Evolutionary conservation across 345 rosid genomes (phyloP), one percentile per base, ranked within the genome.

Genomic region (Erysimum cheiranthoides): DNA sequence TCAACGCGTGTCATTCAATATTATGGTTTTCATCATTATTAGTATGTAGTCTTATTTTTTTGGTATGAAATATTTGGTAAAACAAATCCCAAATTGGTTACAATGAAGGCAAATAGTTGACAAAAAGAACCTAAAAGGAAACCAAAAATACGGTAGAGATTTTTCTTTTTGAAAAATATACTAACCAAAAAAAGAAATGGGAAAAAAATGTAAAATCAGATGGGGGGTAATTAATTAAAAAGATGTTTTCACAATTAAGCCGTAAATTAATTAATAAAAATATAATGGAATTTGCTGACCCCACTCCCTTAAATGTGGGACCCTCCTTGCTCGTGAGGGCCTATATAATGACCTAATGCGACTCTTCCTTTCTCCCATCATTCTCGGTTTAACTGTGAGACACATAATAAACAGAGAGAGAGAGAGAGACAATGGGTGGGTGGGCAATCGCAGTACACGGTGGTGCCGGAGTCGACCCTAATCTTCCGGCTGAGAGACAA

Each of bases 371-470:
- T 67, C 63, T 56, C 27, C 74, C 78, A 78, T 52, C 74, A 52
- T 34, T 30, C 68, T 52, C 31, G 39, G 16, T 32, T 66, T 25
- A 50, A 58, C 65, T 67, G 17, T 79, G 57, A 27, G 39, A 68
- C 50, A 79, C 38, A 40, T 51, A 38, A n/a, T 50, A 38, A 14
- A 14, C 21, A 64, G 5, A 52, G 56, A 64, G 63, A 53, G 46
- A 61, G 53, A 34, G 61, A 30, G 3, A 56, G 10, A 68, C 14
- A 68, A 90, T 92, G 93, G 96, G 89, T 28, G 86, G 83, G 7
- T 92, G 99, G 97, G 99, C 99, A 43, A 94, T 94, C 10, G 99
- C 97, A 14, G 90, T 94, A 83, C 99, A 94, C 62, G 99, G 99
- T 13, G 99, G 99, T 82, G 97, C 99, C 27, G 99, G 97, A 21